Conservation (phyloP, 2,329 filamentous ascomycete species). For the Sporothrix inflata region DNA sequence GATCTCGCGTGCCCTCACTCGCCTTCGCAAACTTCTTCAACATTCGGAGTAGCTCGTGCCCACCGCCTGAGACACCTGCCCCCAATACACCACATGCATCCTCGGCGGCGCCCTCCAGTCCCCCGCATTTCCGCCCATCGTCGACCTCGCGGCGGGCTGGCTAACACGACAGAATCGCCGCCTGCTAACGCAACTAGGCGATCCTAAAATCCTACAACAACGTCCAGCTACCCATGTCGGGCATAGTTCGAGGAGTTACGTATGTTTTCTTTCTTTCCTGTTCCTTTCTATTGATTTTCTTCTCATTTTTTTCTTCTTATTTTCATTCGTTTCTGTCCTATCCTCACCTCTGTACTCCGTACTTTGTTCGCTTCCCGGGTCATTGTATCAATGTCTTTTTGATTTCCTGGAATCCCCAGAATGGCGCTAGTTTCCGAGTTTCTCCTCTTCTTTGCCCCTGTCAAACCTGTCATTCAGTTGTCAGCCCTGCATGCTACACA, state of each 20-base stretch:
- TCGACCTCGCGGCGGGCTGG: background rate
- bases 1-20: too few relatives aligned
- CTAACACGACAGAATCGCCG: background rate
- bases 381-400: background rate
- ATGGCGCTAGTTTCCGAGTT: background rate
- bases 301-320: background rate
- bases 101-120: background rate
- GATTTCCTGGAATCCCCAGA: background rate
- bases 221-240: background rate
- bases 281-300: background rate
- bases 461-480: background rate
- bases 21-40: background rate
- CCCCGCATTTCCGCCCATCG: background rate
- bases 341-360: too few relatives aligned
- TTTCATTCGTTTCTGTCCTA: background rate
- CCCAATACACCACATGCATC: background rate
- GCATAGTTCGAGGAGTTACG: background rate
- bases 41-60: background rate
- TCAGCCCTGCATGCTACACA: background rate
- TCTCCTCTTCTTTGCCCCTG: background rate
- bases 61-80: background rate
- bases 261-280: background rate
- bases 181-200: background rate
- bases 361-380: background rate
- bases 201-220: background rate